phyloP scores from a whole-genome alignment of 352 stramenopile genomes.

The Phytophthora pluvialis region DNA sequence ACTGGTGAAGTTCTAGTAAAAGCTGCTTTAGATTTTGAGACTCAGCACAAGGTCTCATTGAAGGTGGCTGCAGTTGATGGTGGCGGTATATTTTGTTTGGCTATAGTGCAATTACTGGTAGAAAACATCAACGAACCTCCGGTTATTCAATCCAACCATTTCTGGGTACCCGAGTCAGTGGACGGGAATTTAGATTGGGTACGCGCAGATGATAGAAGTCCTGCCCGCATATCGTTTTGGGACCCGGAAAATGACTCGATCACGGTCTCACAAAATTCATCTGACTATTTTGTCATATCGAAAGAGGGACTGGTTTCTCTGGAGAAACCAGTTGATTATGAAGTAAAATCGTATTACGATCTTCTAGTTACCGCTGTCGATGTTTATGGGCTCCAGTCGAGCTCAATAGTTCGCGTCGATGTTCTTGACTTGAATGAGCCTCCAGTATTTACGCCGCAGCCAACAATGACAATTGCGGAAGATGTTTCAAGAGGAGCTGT shows the following conservation, averaged over 20 bases:
- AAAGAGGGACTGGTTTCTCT: constrained; percentile 23
- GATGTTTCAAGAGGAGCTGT: constrained; percentile 41
- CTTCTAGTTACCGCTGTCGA: constrained; percentile 23
- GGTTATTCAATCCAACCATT: constrained; percentile 34
- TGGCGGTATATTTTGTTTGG: constrained; percentile 20
- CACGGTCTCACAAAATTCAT: constrained; percentile 33
- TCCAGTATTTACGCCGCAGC: constrained; percentile 43
- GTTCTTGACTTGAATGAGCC: constrained; percentile 61
- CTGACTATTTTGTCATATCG: constrained; percentile 38
- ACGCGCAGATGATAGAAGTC: constrained; percentile 7
- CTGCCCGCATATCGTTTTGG: constrained; percentile 43
- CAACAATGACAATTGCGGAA: constrained; percentile 43
- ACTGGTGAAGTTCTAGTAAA: constrained; percentile 22
- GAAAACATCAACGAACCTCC: constrained; percentile 50
- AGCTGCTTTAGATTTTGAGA: constrained; percentile 28
- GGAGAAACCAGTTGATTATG: constrained; percentile 25
- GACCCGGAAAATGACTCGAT: constrained; percentile 71
- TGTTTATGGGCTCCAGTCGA: constrained; percentile 8
- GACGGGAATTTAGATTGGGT: constrained; percentile 23
- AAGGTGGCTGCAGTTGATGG: constrained; percentile 25
- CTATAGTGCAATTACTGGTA: constrained; percentile 17
- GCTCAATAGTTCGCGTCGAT: constrained; percentile 37
- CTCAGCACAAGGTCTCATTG: constrained; percentile 13
- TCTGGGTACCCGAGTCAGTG: constrained; percentile 52
- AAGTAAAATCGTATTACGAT: constrained; percentile 32